Conservation (phyloP, 2,329 filamentous ascomycete genomes). For the Calonectria naviculata region DNA sequence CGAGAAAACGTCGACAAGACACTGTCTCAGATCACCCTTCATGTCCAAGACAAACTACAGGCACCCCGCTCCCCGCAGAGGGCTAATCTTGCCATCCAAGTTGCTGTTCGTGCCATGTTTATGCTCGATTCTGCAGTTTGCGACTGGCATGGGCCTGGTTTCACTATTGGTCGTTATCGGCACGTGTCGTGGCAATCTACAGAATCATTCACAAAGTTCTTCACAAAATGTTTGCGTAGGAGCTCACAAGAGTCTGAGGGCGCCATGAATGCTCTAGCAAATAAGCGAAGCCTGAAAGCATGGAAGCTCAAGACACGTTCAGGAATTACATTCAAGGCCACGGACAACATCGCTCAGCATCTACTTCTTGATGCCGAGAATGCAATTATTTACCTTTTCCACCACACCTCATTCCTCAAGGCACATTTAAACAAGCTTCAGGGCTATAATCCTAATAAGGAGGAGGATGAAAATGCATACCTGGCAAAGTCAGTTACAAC, state of each 20-base stretch:
- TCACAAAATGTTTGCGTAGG: not conserved
- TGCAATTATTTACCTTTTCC: not conserved
- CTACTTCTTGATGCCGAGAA: not conserved
- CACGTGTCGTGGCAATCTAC: not conserved
- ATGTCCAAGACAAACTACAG: too few relatives aligned
- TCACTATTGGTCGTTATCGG: not conserved
- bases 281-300: not conserved
- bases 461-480: too few relatives aligned
- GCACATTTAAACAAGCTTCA: not conserved
- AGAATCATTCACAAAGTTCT: not conserved
- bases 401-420: slow-evolving; percentile 2
- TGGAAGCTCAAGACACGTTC: not conserved
- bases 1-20: too few relatives aligned
- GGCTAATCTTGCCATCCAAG: not conserved
- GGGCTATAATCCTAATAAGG: not conserved
- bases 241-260: not conserved
- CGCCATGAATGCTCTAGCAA: not conserved
- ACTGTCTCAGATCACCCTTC: too few relatives aligned
- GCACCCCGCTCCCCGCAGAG: too few relatives aligned
- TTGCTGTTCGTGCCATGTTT: not conserved
- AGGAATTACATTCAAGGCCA: not conserved
- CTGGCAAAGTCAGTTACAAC: too few relatives aligned
- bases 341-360: slow-evolving; percentile 1
- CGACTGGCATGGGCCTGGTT: not conserved
- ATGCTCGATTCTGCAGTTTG: not conserved